These are phyloP conservation scores for Pseudocercospora pini-densiflorae DNA, from an alignment of 2,329 filamentous ascomycete species.

Conservation along the genomic window DNA sequence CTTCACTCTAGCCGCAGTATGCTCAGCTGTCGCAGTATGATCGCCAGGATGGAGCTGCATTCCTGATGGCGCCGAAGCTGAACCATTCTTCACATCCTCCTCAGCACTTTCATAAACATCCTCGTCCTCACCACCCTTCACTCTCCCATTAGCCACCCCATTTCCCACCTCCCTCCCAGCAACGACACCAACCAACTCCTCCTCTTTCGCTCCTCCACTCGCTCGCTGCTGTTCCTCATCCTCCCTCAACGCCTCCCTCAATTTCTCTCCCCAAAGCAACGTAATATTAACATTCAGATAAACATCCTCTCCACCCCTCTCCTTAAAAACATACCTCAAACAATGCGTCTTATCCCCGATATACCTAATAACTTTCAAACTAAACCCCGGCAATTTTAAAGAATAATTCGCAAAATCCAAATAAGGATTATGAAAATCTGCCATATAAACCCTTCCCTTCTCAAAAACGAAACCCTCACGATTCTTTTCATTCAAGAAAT, in stretches of 20 bases:
- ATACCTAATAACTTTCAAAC: conserved; percentile 50
- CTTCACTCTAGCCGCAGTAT: background rate
- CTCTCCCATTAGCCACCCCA: background rate
- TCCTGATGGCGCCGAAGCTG: background rate
- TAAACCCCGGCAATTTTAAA: conserved; percentile 51
- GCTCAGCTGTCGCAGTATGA: conserved; percentile 22
- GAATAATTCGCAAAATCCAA: conserved; percentile 54
- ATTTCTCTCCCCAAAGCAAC: conserved; percentile 50
- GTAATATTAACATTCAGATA: conserved; percentile 52
- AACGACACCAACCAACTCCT: background rate
- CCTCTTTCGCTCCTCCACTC: background rate
- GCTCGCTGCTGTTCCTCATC: conserved; percentile 25
- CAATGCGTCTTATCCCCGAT: conserved; percentile 55
- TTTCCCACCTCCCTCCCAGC: background rate
- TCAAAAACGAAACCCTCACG: conserved; percentile 48
- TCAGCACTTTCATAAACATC: background rate
- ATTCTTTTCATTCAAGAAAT: conserved; percentile 44
- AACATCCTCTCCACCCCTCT: conserved; percentile 46
- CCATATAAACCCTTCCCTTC: conserved; percentile 49
- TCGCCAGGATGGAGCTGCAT: conserved; percentile 31
- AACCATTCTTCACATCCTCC: background rate
- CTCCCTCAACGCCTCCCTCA: conserved; percentile 42
- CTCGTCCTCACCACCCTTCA: background rate
- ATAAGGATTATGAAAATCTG: conserved; percentile 55
- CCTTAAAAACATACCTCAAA: conserved; percentile 52